Evolutionary conservation across 2,329 filamentous ascomycete genomes (phyloP), one percentile per base, ranked within the genome.

Genomic region (Botrytis galanthina): DNA sequence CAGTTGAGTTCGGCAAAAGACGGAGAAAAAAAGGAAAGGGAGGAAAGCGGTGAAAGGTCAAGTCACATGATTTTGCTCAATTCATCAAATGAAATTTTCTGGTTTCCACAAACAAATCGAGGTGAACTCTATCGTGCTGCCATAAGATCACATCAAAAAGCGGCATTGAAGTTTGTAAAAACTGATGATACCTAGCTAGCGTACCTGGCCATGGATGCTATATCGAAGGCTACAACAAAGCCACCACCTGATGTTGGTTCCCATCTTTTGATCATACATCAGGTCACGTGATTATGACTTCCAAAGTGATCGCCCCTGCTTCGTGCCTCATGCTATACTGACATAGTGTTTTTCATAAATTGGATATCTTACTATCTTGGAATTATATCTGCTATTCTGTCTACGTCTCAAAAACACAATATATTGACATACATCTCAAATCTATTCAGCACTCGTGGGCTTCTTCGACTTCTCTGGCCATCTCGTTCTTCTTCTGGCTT

Each of bases 401-500:
- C 29, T 22, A 5, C 22, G 8, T 9, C 4, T 42, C 14, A 7
- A 10, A 69, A 18, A 8, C 7, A 18, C n/a, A n/a, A 29, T 54
- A 54, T 54, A 18, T 39, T 39, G 9, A 16, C n/a, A n/a, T 37
- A n/a, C 14, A 57, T 26, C 26, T 6, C 29, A 16, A 26, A 14
- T 42, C 18, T 22, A 44, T 14, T 57, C n/a, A 69, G 37, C 2
- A 69, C 35, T n/a, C 37, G n/a, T 42, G 18, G 32, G 16, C n/a
- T 29, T 35, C 61, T 74, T 72, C 29, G 73, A 73, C 59, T 74
- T 72, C 63, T 73, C 70, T 20, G 76, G 76, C 75, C 76, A 78
- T 9, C n/a, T 72, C 14, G 73, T 77, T 29, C 77, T 73, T 73
- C 67, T 78, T 72, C 75, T 75, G 4, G 76, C 73, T 32, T 72